Evolutionary conservation across 345 rosid species (phyloP), one percentile per base, ranked within the genome.

Genomic region (Turnera subulata): DNA sequence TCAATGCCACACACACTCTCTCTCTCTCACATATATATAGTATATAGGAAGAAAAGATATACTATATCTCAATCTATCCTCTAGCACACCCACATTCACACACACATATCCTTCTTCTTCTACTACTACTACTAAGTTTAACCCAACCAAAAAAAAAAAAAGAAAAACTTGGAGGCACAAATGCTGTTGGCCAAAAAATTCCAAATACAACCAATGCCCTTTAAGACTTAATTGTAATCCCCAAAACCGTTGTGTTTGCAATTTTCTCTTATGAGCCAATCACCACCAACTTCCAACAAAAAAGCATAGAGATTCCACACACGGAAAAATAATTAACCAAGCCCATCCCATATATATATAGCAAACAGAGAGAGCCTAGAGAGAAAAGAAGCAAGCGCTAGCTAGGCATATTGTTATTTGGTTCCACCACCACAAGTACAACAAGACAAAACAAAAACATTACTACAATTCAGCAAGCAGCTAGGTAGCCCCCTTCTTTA

Each of bases 131-230:
- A n/a, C n/a, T n/a, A n/a, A n/a, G n/a, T n/a, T n/a, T n/a, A n/a
- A n/a, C n/a, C n/a, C n/a, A n/a, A n/a, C n/a, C n/a, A n/a, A n/a
- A n/a, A n/a, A n/a, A n/a, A n/a, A n/a, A n/a, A n/a, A n/a, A n/a
- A n/a, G n/a, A n/a, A n/a, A n/a, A n/a, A n/a, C n/a, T n/a, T n/a
- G n/a, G n/a, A n/a, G n/a, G n/a, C n/a, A n/a, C 59, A 50, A 32
- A 73, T 55, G 77, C 65, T 61, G 51, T 25, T 66, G 75, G 12
- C 74, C 59, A 53, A 39, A 42, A 65, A 72, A 68, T 82, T 77
- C 77, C 75, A 55, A 59, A 40, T 46, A 39, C 71, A 63, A 32
- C 77, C 75, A 73, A 66, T 61, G 4, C 55, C 59, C 64, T 61
- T 50, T 25, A 59, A 20, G 13, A 59, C 55, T 62, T 72, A 35